phyloP scores from a whole-genome alignment of 805 yeast species.

The Kluyveromyces aestuarii region DNA sequence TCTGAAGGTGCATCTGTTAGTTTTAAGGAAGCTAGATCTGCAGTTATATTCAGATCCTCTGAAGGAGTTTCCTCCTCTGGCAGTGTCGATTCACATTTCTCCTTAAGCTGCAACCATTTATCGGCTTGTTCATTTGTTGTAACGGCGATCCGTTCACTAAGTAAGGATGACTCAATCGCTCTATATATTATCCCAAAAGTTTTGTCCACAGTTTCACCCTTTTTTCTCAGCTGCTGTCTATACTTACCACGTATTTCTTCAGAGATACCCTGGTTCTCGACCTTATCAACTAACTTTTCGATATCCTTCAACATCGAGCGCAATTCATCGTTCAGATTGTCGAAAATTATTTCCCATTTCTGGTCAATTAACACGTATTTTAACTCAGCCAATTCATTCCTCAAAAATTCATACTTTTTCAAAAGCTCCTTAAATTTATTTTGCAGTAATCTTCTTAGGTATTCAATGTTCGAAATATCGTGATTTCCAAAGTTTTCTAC shows the following conservation, averaged over 20 bases:
- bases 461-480: conserved; percentile 18
- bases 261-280: conserved; percentile 6
- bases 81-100: background rate
- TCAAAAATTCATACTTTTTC: conserved; percentile 34
- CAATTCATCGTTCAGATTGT: conserved; percentile 37
- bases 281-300: conserved; percentile 10
- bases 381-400: conserved; percentile 33
- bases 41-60: background rate
- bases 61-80: background rate
- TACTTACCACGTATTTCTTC: conserved; percentile 15
- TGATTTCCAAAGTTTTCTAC: conserved; percentile 35
- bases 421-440: conserved; percentile 33
- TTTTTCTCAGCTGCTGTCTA: conserved; percentile 28
- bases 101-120: conserved; percentile 24
- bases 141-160: conserved; percentile 30
- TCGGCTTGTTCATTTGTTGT: conserved; percentile 30
- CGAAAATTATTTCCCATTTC: conserved; percentile 49
- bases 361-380: conserved; percentile 40
- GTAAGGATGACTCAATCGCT: conserved; percentile 34
- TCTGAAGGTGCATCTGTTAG: conserved; percentile 2
- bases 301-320: conserved; percentile 19
- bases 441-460: conserved; percentile 25
- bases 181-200: conserved; percentile 31
- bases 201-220: conserved; percentile 33
- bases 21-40: background rate